Evolutionary conservation across 768 basidiomycete genomes (phyloP).

Genomic region (Rubroboletus satanas): DNA sequence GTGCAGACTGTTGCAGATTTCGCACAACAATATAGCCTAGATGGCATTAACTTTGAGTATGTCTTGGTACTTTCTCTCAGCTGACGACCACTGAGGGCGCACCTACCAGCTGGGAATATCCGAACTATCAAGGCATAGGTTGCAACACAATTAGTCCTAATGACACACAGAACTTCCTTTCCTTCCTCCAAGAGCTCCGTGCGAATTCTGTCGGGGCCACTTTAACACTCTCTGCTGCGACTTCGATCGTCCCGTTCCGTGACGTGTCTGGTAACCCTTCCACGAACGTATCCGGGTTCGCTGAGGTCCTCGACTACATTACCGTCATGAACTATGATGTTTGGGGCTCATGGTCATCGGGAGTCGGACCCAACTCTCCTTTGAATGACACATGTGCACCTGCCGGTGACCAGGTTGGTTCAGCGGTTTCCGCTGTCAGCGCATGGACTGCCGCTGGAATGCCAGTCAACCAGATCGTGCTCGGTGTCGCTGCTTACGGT

Average conservation of each 20-base stretch:
- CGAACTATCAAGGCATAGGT: slow-evolving; percentile 57
- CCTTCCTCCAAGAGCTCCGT: slow-evolving; percentile 70
- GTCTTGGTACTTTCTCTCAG: neutral
- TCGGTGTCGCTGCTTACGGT: slow-evolving; percentile 81
- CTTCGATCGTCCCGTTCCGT: slow-evolving; percentile 61
- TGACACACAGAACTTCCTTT: slow-evolving; percentile 76
- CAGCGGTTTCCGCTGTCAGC: slow-evolving; percentile 66
- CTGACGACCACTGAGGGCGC: neutral
- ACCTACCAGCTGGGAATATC: slow-evolving; percentile 79
- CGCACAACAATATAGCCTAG: slow-evolving; percentile 47
- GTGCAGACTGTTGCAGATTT: slow-evolving; percentile 54
- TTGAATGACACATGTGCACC: slow-evolving; percentile 72
- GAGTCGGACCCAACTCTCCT: slow-evolving; percentile 79
- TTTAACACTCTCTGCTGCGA: slow-evolving; percentile 66
- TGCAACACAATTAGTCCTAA: slow-evolving; percentile 56
- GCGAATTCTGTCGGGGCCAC: slow-evolving; percentile 44
- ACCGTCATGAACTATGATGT: slow-evolving; percentile 66
- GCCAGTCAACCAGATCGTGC: slow-evolving; percentile 61
- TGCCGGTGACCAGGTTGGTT: slow-evolving; percentile 57
- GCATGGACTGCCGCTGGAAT: slow-evolving; percentile 78
- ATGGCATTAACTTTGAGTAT: slow-evolving; percentile 46
- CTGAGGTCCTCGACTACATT: slow-evolving; percentile 63
- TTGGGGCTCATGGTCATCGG: slow-evolving; percentile 46
- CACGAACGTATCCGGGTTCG: slow-evolving; percentile 68
- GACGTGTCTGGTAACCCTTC: slow-evolving; percentile 57